Percentiles rank a stretch among this genome's conserved stretches.
Evolutionary conservation across 2,329 filamentous ascomycete genomes (phyloP).

Genomic region (Metarhizium humberi): DNA sequence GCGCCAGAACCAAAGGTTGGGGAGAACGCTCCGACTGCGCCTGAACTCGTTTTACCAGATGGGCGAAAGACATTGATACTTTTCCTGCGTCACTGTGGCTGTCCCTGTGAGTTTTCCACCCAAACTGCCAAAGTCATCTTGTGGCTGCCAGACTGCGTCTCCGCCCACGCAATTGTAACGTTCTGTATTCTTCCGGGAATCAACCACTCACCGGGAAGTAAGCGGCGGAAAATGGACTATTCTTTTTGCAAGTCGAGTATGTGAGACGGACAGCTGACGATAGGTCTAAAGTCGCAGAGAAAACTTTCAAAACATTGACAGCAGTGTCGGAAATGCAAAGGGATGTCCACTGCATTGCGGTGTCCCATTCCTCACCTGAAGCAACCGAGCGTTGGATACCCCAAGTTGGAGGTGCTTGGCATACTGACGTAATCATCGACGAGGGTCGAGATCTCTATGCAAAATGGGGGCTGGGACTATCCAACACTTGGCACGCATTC

Average conservation of each 20-base stretch:
- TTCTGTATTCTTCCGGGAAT: not conserved
- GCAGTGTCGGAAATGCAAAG: slow-evolving; percentile 39
- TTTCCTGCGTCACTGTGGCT: slow-evolving; percentile 66
- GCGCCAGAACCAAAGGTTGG: slow-evolving; percentile 42
- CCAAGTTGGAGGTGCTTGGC: slow-evolving; percentile 44
- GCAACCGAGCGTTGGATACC: slow-evolving; percentile 50
- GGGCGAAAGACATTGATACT: slow-evolving; percentile 51
- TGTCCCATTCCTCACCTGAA: slow-evolving; percentile 48
- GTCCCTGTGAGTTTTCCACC: slow-evolving; percentile 48
- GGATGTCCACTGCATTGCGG: slow-evolving; percentile 46
- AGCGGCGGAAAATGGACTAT: too few relatives aligned
- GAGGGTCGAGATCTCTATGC: slow-evolving; percentile 50
- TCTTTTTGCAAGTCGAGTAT: not conserved
- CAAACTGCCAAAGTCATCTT: not conserved
- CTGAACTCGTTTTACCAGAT: slow-evolving; percentile 41
- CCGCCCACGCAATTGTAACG: not conserved
- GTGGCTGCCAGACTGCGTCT: not conserved
- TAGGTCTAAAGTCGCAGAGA: slow-evolving; percentile 50
- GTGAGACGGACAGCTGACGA: not conserved
- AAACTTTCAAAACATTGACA: slow-evolving; percentile 49
- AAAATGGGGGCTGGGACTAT: slow-evolving; percentile 55
- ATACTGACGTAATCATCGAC: slow-evolving; percentile 52
- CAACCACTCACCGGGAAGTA: not conserved
- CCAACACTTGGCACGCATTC: slow-evolving; percentile 53
- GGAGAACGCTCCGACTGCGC: slow-evolving; percentile 43